Evolutionary conservation across 164 flowering plant species (phyloP).

Genomic region (Kalanchoe fedtschenkoi): DNA sequence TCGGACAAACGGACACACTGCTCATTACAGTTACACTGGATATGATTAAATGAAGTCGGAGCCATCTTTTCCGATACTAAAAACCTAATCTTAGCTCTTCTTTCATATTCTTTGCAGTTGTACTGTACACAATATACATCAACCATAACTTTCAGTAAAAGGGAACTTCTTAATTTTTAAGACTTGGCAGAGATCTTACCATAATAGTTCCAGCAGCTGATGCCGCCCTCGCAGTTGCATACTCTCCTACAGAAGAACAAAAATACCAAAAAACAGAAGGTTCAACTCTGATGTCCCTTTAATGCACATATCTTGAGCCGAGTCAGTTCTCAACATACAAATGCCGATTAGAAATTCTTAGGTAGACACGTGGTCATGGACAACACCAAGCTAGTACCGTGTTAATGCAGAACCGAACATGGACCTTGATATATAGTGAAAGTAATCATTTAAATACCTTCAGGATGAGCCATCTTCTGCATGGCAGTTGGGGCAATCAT

Average conservation of each 20-base stretch:
- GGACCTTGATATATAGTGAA: neutral
- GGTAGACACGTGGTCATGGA: too few relatives aligned
- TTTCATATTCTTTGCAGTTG: neutral
- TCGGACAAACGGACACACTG: neutral
- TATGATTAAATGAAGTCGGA: neutral
- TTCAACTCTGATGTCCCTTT: neutral
- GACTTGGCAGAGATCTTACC: conserved; percentile 20
- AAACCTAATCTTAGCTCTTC: too few relatives aligned
- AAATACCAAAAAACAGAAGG: neutral
- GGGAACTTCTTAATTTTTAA: neutral
- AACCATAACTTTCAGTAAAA: neutral
- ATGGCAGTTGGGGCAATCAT: conserved; percentile 90
- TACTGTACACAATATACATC: neutral
- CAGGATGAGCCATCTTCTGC: conserved; percentile 95
- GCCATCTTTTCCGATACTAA: too few relatives aligned
- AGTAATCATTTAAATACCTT: conserved; percentile 28
- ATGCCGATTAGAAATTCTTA: neutral
- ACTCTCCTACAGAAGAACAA: conserved; percentile 28
- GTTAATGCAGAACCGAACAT: neutral
- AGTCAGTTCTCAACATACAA: neutral
- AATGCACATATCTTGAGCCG: neutral
- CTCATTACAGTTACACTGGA: neutral
- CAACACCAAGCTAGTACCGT: too few relatives aligned
- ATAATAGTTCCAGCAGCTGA: conserved; percentile 50
- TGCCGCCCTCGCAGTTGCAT: conserved; percentile 54